Evolutionary conservation across 1,139 yeast species (phyloP).

Genomic region (Pneumocystis carinii): DNA sequence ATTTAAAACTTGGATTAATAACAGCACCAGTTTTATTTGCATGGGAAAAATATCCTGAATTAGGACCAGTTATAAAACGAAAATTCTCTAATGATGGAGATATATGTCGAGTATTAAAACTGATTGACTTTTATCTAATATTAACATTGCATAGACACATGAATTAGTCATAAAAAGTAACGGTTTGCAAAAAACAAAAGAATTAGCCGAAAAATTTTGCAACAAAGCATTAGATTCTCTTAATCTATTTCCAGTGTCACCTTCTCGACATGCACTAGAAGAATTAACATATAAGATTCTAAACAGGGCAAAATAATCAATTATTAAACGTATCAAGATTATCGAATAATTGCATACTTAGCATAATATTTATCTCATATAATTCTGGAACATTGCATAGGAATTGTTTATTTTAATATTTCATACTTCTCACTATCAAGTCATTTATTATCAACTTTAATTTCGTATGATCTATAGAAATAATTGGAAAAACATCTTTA

Average conservation of each 20-base stretch:
- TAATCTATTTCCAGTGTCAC: slow-evolving; percentile 61
- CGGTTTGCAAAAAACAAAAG: slow-evolving; percentile 65
- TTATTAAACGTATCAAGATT: neutral
- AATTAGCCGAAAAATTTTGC: slow-evolving; percentile 66
- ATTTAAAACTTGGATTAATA: slow-evolving; percentile 80
- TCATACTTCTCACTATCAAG: neutral
- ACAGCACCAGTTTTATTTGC: slow-evolving; percentile 95
- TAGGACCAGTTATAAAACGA: slow-evolving; percentile 70
- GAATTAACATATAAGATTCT: slow-evolving; percentile 70
- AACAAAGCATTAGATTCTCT: slow-evolving; percentile 58
- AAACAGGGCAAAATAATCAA: slow-evolving; percentile 50
- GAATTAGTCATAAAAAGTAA: slow-evolving; percentile 51
- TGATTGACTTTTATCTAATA: neutral
- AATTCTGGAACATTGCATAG: neutral
- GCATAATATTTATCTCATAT: neutral
- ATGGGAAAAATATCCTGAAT: slow-evolving; percentile 74
- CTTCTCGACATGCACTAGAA: slow-evolving; percentile 76
- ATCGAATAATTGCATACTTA: neutral
- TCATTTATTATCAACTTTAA: neutral
- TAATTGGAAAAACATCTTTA: neutral
- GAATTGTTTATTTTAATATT: neutral
- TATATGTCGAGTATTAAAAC: slow-evolving; percentile 34
- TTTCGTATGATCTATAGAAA: neutral
- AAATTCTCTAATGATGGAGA: slow-evolving; percentile 74
- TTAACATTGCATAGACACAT: slow-evolving; percentile 33